Evolutionary conservation across 163 green algal species (phyloP), one percentile per base, ranked within the genome.

Genomic region (Chlamydomonas reinhardtii): DNA sequence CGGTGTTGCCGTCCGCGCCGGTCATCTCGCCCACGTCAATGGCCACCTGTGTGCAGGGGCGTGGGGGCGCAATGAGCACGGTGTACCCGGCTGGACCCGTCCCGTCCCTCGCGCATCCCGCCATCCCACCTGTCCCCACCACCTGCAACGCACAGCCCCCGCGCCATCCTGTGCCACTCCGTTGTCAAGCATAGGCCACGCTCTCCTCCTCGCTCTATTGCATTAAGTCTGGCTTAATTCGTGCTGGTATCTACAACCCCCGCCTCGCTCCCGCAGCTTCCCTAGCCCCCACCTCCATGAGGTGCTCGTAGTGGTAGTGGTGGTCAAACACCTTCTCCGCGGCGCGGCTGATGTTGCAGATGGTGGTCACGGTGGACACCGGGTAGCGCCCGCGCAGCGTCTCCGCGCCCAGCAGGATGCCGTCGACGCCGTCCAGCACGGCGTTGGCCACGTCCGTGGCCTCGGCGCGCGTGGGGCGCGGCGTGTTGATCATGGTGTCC

Each of bases 391-490:
- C 92, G 56, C 92, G 78, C 82, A 98, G 92, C 20, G 96, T 98
- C 88, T 98, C 96, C 9, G 95, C 94, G 11, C 96, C 96, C 83
- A 99, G 92, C 90, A 98, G 76, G 65, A 98, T 93, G 71, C 94
- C 96, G 69, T 99, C 96, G 34, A 94, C 94, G 9, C 98, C 97
- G 85, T 99, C 97, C 80, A 99, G 91, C 73, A 99, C 96, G 15
- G 94, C 95, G 89, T 98, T 99, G 34, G 96, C 96, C 74, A 98
- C 96, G 80, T 98, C 96, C n/a, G 92, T 98, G 6, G 96, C 96
- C 91, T 99, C 97, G 9, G 96, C 96, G 65, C 96, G 91, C 0
- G 96, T 99, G 69, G 95, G 96, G 8, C 96, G 91, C 1, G 92
- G 91, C 2, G 91, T 92, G 87, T 91, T 88, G 52, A 94, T 90